Conservation (phyloP, 306 rosid species). For the Coriaria nepalensis region DNA sequence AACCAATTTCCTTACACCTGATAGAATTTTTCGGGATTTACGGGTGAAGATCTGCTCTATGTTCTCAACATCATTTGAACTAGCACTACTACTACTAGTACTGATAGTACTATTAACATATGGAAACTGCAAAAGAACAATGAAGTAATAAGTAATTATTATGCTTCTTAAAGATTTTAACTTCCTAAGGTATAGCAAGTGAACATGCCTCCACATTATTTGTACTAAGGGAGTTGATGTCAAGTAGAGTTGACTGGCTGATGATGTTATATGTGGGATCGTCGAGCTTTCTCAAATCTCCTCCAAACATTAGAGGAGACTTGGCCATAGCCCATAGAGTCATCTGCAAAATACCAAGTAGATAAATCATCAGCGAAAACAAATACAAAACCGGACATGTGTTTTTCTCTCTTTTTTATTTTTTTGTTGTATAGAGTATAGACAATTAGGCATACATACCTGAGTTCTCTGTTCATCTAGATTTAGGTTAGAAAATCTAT, state of each 20-base stretch:
- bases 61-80: constrained; percentile 13
- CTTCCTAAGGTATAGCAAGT: constrained; percentile 5
- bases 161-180: constrained; percentile 7
- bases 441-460: constrained; percentile 26
- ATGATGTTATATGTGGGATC: constrained; percentile 32
- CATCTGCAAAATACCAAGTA: constrained; percentile 35
- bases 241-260: constrained; percentile 61
- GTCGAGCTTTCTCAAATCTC: constrained; percentile 70
- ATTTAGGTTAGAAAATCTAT: constrained; percentile 38
- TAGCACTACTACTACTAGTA: constrained; percentile 12
- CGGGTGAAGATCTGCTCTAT: constrained; percentile 14
- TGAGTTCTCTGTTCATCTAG: constrained; percentile 66
- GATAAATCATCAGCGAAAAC: constrained; percentile 3
- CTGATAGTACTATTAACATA: no score
- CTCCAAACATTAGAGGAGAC: constrained; percentile 97
- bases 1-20: constrained; percentile 20
- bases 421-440: background rate
- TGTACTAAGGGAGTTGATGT: constrained; percentile 61
- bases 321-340: constrained; percentile 84
- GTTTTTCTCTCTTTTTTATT: background rate
- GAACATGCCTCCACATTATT: constrained; percentile 68
- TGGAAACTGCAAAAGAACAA: constrained; percentile 50
- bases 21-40: constrained; percentile 21
- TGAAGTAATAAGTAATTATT: background rate
- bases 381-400: constrained; percentile 6